These are phyloP conservation scores for Auricularia sp. DNA, from an alignment of 768 basidiomycete species.

Conservation along the genomic window DNA sequence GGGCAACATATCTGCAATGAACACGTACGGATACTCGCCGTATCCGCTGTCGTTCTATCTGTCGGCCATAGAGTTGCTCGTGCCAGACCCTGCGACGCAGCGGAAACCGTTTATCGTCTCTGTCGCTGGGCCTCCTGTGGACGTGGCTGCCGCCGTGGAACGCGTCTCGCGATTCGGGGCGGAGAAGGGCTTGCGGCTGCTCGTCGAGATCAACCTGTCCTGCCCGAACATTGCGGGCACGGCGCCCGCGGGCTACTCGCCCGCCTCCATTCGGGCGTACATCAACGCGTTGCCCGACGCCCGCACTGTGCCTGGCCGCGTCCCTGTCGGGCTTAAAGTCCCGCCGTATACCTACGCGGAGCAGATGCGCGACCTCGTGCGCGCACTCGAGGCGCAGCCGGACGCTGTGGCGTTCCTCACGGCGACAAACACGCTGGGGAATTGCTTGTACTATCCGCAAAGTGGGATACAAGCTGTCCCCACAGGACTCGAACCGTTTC, in stretches of 20 bases:
- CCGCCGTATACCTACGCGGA: constrained; percentile 59
- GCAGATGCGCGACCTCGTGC: constrained; percentile 50
- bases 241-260: constrained; percentile 53
- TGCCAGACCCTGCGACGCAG: constrained; percentile 23
- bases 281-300: constrained; percentile 44
- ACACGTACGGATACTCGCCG: constrained; percentile 85
- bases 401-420: constrained; percentile 62
- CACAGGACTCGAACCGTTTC: constrained; percentile 46
- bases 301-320: constrained; percentile 25
- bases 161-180: background rate
- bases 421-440: constrained; percentile 74
- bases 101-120: constrained; percentile 60
- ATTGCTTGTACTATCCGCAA: constrained; percentile 55
- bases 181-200: constrained; percentile 28
- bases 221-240: constrained; percentile 66
- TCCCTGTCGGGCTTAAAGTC: constrained; percentile 64
- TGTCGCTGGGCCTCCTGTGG: background rate
- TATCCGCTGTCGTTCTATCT: constrained; percentile 59
- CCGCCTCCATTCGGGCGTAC: constrained; percentile 40
- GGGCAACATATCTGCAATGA: constrained; percentile 44
- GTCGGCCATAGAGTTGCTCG: constrained; percentile 48
- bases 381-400: constrained; percentile 34
- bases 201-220: constrained; percentile 73
- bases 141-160: background rate
- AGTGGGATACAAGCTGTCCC: constrained; percentile 16